Base-by-base conservation (phyloP, 2,329 filamentous ascomycete genomes). In the Cryphonectria parasitica region DNA sequence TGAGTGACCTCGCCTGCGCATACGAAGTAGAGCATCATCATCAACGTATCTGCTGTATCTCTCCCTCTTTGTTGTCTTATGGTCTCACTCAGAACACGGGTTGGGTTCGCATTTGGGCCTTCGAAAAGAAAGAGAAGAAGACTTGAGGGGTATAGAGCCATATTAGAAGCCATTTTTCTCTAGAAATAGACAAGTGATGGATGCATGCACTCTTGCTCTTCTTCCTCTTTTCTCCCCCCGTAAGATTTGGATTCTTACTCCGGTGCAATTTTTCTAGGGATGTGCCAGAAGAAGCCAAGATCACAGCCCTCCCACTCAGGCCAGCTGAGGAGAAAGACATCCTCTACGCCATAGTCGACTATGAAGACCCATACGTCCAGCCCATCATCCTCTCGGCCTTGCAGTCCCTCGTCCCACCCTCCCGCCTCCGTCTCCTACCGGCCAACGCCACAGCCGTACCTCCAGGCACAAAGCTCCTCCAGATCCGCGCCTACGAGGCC, bases 281-380 rank as follows among this genome's bases (percentile, higher is more conserved):
- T 49, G 36, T 54, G 28, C 43, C 45, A 66, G 36, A 56, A 54
- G 25, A 49, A 45, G 45, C n/a, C 22, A 25, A 72, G 10, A 67
- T 36, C 25, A 52, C 56, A 17, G 43, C 67, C 45, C 61, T 66
- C 13, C 41, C 73, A 79, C 34, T 67, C 36, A 73, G 66, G 66
- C 71, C 71, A 49, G 64, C 49, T 65, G 69, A 65, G 69, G 65
- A 70, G 67, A 49, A 76, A 71, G 76, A 82, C 69, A 80, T 82
- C 56, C 80, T 94, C 74, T 90, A 93, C 81, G 93, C 92, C 66
- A 80, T 95, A 66, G 84, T 98, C 76, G 87, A 94, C 77, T 98
- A 97, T 80, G 93, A 94, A 76, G 94, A 98, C 78, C 78, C 86
- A 61, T 99, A 98, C 78, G 93, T 98, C 11, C 93, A 98, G 77